phyloP scores from a whole-genome alignment of 164 flowering plant species.

The Paratinospora sagittata region DNA sequence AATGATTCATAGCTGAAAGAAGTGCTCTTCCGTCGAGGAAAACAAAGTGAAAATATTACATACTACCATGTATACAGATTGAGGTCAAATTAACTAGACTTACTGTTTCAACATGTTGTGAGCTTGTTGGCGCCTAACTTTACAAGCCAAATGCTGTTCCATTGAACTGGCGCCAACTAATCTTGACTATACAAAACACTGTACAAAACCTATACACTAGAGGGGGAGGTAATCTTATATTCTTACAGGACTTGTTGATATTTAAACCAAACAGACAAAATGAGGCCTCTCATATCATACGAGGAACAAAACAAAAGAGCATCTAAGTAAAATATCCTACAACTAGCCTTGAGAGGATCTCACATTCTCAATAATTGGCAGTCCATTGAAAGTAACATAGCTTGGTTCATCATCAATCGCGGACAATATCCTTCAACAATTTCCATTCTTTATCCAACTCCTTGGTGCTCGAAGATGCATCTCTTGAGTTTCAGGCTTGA shows the following conservation, averaged over 20 bases:
- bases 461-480: slow-evolving; percentile 6
- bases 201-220: slow-evolving; percentile 12
- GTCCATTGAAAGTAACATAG: not conserved
- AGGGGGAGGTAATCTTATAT: too few relatives aligned
- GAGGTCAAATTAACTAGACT: not conserved
- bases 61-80: not conserved
- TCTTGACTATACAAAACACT: not conserved
- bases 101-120: not conserved
- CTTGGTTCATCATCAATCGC: slow-evolving; percentile 4
- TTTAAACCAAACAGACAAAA: not conserved
- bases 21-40: not conserved
- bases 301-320: not conserved
- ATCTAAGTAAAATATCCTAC: not conserved
- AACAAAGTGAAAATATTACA: not conserved
- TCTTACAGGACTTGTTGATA: too few relatives aligned
- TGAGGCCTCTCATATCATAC: not conserved
- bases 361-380: not conserved
- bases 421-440: slow-evolving; percentile 12
- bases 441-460: slow-evolving; percentile 18
- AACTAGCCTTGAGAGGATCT: not conserved
- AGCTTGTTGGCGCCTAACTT: not conserved
- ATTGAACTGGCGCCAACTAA: not conserved
- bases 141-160: not conserved
- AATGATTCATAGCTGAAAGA: not conserved
- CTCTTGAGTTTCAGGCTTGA: not conserved